Base-by-base conservation (phyloP, 2,329 filamentous ascomycete genomes). In the Ophidiomyces ophidiicola region DNA sequence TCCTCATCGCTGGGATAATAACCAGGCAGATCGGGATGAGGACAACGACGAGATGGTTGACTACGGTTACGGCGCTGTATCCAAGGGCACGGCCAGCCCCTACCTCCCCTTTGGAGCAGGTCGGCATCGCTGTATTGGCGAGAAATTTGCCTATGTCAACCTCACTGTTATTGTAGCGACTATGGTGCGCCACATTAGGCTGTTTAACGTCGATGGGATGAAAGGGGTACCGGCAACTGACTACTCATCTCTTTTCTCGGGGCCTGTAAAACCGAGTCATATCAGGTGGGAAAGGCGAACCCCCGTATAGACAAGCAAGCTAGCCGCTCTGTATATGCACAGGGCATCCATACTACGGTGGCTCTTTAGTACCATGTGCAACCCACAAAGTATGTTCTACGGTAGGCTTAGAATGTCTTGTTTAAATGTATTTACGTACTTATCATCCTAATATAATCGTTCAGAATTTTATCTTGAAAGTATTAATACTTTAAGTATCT, bases 41-140 rank as follows among this genome's bases (percentile, higher is more conserved):
- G 63, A 64, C 33, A 64, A 65, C 7, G 68, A 71, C 7, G 74
- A 78, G 50, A 68, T 69, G 41, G 66, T 72, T 28, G 74, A 78
- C 45, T 77, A 77, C 48, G 74, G 74, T 4, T 78, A 75, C 56
- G 74, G 74, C 35, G 55, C 70, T 17, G 66, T 76, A 8, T 70
- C 65, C 42, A 78, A 78, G 60, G 74, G 74, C 17, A 72, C 74
- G 4, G 63, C 63, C 32, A 72, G 68, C 32, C 75, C 77, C 0
- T 81, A 82, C 52, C 62, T 83, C 2, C 80, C 80, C 0, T 84
- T 84, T 50, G 80, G 80, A 2, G 80, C 78, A 0, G 80, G 80
- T 0, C 66, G 80, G 31, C 80, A 85, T 56, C 66, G 80, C 14
- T 84, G 80, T 50, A 82, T 85, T 43, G 80, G 80, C 12, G 80